Conservation (phyloP, 345 rosid genomes). For the Viola odorata region DNA sequence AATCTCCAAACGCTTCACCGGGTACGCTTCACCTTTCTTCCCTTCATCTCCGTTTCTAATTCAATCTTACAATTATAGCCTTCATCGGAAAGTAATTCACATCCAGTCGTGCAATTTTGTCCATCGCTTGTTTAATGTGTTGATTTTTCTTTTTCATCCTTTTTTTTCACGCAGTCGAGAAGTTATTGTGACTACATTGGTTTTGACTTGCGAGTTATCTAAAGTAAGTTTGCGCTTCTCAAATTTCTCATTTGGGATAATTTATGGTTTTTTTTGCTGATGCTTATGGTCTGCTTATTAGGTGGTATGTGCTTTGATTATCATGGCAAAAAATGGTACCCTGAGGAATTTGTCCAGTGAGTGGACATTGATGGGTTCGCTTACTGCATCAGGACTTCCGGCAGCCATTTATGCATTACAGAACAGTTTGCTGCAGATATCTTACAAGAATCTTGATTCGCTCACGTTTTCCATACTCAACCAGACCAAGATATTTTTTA, state of each 20-base stretch:
- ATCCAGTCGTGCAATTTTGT: too few relatives aligned
- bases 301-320: slow-evolving; percentile 72
- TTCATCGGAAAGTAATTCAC: not conserved
- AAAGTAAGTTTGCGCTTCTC: slow-evolving; percentile 44
- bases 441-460: slow-evolving; percentile 92
- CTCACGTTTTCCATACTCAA: slow-evolving; percentile 89
- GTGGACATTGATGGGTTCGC: slow-evolving; percentile 84
- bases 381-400: slow-evolving; percentile 97
- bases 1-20: slow-evolving; percentile 77
- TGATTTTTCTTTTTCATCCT: not conserved
- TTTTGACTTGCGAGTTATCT: slow-evolving; percentile 77
- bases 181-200: slow-evolving; percentile 89
- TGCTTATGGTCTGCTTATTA: slow-evolving; percentile 19
- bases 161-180: slow-evolving; percentile 44
- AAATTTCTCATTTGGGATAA: not conserved
- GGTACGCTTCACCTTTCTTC: slow-evolving; percentile 29
- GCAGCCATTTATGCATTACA: slow-evolving; percentile 94
- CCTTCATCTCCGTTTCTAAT: not conserved
- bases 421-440: slow-evolving; percentile 97
- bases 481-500: slow-evolving; percentile 92
- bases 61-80: not conserved
- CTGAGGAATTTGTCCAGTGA: slow-evolving; percentile 51
- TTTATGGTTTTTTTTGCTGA: not conserved
- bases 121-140: not conserved
- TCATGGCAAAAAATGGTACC: slow-evolving; percentile 80